A percentile compares a stretch with the other conserved stretches of the same genome.
Evolutionary conservation across 2,329 filamentous ascomycete genomes (phyloP).

Genomic region (Eurotiales sp.): DNA sequence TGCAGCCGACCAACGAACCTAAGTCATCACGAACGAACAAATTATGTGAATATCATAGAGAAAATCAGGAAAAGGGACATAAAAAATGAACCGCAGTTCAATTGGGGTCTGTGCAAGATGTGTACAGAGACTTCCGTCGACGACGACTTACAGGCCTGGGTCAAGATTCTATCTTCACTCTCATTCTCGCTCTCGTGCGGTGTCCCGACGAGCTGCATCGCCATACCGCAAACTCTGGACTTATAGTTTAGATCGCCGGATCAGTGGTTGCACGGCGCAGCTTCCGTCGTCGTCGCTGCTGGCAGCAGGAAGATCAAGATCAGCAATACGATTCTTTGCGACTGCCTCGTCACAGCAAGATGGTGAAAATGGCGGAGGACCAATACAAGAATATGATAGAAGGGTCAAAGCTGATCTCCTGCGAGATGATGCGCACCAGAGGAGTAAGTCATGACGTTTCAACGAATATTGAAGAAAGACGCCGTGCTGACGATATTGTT

Average conservation of each 20-base stretch:
- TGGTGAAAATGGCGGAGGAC: constrained; percentile 50
- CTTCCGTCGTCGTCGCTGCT: neutral
- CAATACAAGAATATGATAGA: constrained; percentile 81
- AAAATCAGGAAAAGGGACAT: neutral
- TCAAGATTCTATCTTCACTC: neutral
- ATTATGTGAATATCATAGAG: neutral
- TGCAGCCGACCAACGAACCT: too few species aligned
- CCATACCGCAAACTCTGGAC: neutral
- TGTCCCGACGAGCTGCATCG: neutral
- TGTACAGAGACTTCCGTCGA: neutral
- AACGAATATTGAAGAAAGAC: too few species aligned
- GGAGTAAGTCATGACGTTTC: constrained; percentile 64
- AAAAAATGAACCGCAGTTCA: constrained; percentile 6
- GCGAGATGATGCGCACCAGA: constrained; percentile 84
- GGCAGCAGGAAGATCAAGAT: neutral
- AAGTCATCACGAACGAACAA: neutral
- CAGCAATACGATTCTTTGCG: constrained; percentile 1
- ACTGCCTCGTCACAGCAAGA: constrained; percentile 8
- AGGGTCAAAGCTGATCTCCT: constrained; percentile 71
- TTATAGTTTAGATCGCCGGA: neutral
- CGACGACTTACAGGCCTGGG: neutral
- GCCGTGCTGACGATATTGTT: too few species aligned
- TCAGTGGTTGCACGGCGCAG: neutral
- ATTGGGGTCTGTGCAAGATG: constrained; percentile 3
- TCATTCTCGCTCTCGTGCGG: neutral